Evolutionary conservation across 2,329 filamentous ascomycete species (phyloP).

Genomic region (Cladobotryum protrusum): DNA sequence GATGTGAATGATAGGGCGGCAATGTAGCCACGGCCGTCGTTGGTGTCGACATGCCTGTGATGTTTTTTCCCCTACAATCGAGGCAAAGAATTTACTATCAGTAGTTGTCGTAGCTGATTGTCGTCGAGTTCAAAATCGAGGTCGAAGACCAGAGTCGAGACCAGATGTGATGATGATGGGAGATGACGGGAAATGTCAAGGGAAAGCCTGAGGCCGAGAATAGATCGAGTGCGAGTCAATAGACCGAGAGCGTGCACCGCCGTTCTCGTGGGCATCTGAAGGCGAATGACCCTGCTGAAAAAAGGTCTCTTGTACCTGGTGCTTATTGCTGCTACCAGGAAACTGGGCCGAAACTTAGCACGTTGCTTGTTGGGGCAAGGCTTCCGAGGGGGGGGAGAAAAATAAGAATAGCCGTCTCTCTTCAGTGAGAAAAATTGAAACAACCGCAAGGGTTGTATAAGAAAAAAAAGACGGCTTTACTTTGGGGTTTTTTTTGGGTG

Average conservation of each 20-base stretch:
- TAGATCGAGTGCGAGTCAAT: neutral
- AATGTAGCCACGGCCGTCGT: constrained; percentile 70
- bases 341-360: neutral
- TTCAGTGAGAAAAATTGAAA: neutral
- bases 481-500: too few species aligned
- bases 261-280: constrained; percentile 1
- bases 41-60: constrained; percentile 65
- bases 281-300: neutral
- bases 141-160: too few species aligned
- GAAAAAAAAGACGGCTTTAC: too few species aligned
- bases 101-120: neutral
- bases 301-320: neutral
- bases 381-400: neutral
- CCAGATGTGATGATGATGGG: too few species aligned
- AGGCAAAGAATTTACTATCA: neutral
- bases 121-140: neutral
- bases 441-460: too few species aligned
- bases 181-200: neutral
- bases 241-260: neutral
- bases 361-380: neutral
- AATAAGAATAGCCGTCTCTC: neutral
- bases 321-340: neutral
- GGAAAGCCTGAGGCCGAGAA: neutral
- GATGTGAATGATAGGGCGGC: constrained; percentile 61
- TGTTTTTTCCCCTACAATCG: neutral